phyloP scores from a whole-genome alignment of 169 alveolate species.

The Cryptosporidium canis region DNA sequence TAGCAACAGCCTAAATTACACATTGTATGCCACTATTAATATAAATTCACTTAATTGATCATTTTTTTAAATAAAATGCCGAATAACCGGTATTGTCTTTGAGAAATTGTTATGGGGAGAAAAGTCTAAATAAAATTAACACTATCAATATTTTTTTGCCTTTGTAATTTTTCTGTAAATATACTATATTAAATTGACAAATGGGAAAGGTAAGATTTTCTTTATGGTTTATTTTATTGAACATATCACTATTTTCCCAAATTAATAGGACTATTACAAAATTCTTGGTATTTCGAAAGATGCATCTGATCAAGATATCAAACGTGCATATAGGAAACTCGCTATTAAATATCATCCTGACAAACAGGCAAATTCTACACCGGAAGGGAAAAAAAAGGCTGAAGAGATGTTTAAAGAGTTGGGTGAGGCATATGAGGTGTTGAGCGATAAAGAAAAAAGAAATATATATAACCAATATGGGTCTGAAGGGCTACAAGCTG shows the following conservation, averaged over 20 bases:
- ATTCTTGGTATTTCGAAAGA: constrained; percentile 80
- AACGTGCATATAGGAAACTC: constrained; percentile 89
- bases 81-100: constrained; percentile 69
- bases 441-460: constrained; percentile 81
- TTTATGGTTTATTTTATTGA: neutral
- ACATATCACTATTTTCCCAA: neutral
- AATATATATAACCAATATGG: constrained; percentile 78
- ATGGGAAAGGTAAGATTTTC: constrained; percentile 41
- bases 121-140: neutral
- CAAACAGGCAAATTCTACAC: constrained; percentile 79
- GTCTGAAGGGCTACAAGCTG: constrained; percentile 78
- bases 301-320: constrained; percentile 88
- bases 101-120: constrained; percentile 7
- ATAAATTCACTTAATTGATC: constrained; percentile 57
- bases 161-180: neutral
- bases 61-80: neutral
- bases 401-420: constrained; percentile 72
- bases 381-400: constrained; percentile 72
- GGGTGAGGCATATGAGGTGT: constrained; percentile 77
- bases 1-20: neutral
- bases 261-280: constrained; percentile 74
- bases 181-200: constrained; percentile 2
- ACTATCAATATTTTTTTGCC: neutral
- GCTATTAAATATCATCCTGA: constrained; percentile 90
- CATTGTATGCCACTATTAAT: neutral